Evolutionary conservation across 169 alveolate genomes (phyloP), one percentile per base, ranked within the genome.

Genomic region (Plasmodium billcollinsi): DNA sequence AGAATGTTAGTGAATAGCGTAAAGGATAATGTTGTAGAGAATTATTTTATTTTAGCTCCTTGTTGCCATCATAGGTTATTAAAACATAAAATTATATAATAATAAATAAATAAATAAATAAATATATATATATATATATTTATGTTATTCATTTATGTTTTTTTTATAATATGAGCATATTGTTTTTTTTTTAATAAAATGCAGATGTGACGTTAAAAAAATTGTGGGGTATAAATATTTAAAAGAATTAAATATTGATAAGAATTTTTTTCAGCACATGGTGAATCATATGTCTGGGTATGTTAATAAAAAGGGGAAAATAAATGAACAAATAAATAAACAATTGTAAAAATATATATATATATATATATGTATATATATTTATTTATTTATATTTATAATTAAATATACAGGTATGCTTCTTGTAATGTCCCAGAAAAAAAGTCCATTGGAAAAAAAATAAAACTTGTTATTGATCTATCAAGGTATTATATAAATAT

Each of bases 11-110:
- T 76, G 24, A 76, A 65, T 33, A 76, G 29, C 58, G 26, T 45
- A 11, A 76, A 76, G 67, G 65, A 26, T 1, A 26, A 39, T 18
- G 45, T 7, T 9, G 47, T 39, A 12, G 70, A 76, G 12, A 76
- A 76, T 76, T 76, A 58, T 12, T 76, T 76, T 50, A 76, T 76
- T 15, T 39, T 76, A 54, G 74, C 75, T 15, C 66, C 75, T 12
- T 76, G 89, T 43, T 76, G 75, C 15, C 89, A 76, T 21, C 75
- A 76, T n/a, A 76, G 47, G 89, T 76, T 4, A 18, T 15, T 11
- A 26, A 9, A n/a, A 4, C 12, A 14, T 1, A 52, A 56, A 47
- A 15, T 24, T 24, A 24, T 24, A 24, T 24, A 24, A 24, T 24
- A 24, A 24, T 24, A 24, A 24, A 24, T 24, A 24, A 24, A 24